These are phyloP conservation scores for Chalciporus pseudorubinellus DNA, from an alignment of 768 basidiomycete species.

Conservation along the genomic window DNA sequence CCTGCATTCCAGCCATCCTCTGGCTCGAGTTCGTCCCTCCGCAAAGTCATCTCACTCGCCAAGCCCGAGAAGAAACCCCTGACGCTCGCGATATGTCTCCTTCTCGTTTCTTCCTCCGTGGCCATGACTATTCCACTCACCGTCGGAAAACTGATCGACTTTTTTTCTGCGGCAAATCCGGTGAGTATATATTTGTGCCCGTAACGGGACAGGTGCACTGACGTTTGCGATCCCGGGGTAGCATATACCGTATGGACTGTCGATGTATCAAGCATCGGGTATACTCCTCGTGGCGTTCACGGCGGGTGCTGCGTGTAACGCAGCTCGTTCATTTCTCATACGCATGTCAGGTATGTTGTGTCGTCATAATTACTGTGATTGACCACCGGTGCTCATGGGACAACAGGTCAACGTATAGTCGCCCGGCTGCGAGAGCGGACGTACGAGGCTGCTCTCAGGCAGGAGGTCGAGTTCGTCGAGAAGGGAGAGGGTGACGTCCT, in stretches of 20 bases:
- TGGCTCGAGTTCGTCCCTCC: slow-evolving; percentile 58
- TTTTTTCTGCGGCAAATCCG: slow-evolving; percentile 72
- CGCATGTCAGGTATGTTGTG: slow-evolving; percentile 61
- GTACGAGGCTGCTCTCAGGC: slow-evolving; percentile 77
- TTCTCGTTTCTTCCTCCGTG: slow-evolving; percentile 85
- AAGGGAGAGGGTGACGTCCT: slow-evolving; percentile 91
- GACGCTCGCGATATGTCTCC: slow-evolving; percentile 68
- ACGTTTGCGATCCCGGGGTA: slow-evolving; percentile 21
- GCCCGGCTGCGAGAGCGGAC: slow-evolving; percentile 80
- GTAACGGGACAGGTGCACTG: neutral
- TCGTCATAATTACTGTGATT: neutral
- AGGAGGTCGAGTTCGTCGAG: slow-evolving; percentile 94
- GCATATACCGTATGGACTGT: slow-evolving; percentile 80
- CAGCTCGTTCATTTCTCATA: slow-evolving; percentile 81
- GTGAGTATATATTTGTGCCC: slow-evolving; percentile 36
- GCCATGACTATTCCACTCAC: slow-evolving; percentile 93
- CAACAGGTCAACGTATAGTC: slow-evolving; percentile 81
- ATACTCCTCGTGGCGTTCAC: slow-evolving; percentile 76
- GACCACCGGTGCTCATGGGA: neutral
- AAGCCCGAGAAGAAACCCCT: slow-evolving; percentile 80
- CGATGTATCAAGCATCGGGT: slow-evolving; percentile 76
- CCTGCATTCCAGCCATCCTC: slow-evolving; percentile 36
- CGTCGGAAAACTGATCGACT: slow-evolving; percentile 92
- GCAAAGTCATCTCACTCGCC: slow-evolving; percentile 75
- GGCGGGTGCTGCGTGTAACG: slow-evolving; percentile 84